Percentiles rank a stretch among this genome's conserved stretches.
Evolutionary conservation across 2,329 filamentous ascomycete genomes (phyloP).

Genomic region (Xylariales sp.): DNA sequence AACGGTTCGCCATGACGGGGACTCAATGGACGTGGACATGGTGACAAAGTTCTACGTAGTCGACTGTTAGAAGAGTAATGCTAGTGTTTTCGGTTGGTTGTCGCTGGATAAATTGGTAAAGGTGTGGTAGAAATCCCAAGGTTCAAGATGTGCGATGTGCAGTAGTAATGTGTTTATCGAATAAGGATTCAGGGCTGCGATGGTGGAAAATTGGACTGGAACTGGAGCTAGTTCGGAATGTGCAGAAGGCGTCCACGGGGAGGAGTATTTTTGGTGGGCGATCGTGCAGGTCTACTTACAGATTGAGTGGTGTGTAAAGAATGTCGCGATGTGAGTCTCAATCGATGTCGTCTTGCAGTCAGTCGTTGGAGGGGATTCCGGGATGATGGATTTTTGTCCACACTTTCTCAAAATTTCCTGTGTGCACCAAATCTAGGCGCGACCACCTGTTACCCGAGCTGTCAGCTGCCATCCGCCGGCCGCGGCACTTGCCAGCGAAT

Average conservation of each 20-base stretch:
- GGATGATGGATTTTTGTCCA: constrained; percentile 41
- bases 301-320: constrained; percentile 36
- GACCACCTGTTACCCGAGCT: constrained; percentile 33
- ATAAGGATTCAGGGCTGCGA: constrained; percentile 7
- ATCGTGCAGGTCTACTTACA: constrained; percentile 35
- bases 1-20: constrained; percentile 92
- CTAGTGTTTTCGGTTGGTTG: background rate
- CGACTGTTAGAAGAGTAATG: constrained; percentile 35
- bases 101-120: constrained; percentile 1
- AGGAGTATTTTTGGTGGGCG: background rate
- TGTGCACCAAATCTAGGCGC: constrained; percentile 39
- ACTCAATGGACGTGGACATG: constrained; percentile 75
- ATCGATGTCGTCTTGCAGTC: constrained; percentile 38
- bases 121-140: constrained; percentile 28
- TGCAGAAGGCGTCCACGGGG: constrained; percentile 5
- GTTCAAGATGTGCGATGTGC: constrained; percentile 18
- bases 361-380: constrained; percentile 41
- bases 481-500: constrained; percentile 7
- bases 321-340: constrained; percentile 36
- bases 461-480: constrained; percentile 22
- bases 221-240: constrained; percentile 4
- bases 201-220: background rate
- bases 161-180: constrained; percentile 18
- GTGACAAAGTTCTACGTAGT: constrained; percentile 28
- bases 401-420: constrained; percentile 42